Conservation (phyloP, 805 yeast species). For the Metschnikowia continentalis region DNA sequence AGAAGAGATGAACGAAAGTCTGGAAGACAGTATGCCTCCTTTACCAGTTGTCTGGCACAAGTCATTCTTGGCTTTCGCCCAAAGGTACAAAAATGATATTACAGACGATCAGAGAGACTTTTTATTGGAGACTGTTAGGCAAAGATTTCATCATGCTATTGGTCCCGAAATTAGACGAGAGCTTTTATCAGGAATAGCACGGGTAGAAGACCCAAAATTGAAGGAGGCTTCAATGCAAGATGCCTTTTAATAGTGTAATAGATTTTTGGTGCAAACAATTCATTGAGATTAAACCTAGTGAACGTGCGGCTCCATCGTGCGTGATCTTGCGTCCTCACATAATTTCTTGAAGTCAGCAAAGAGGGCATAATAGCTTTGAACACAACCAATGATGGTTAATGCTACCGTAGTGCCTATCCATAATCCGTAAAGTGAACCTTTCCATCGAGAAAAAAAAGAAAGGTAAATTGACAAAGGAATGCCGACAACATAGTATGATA, state of each 20-base stretch:
- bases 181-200: slow-evolving; percentile 76
- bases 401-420: slow-evolving; percentile 51
- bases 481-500: slow-evolving; percentile 59
- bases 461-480: slow-evolving; percentile 55
- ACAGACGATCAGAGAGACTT: slow-evolving; percentile 98
- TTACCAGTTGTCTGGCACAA: slow-evolving; percentile 98
- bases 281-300: not conserved
- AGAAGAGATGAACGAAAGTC: slow-evolving; percentile 32
- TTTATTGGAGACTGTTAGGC: slow-evolving; percentile 83
- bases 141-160: slow-evolving; percentile 80
- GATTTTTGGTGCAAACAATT: not conserved
- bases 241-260: slow-evolving; percentile 24
- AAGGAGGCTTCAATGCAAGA: slow-evolving; percentile 38
- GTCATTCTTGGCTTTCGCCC: slow-evolving; percentile 90
- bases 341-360: slow-evolving; percentile 35
- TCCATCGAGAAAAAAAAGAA: slow-evolving; percentile 45
- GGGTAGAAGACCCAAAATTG: slow-evolving; percentile 33
- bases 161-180: slow-evolving; percentile 96
- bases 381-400: slow-evolving; percentile 16
- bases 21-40: slow-evolving; percentile 44
- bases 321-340: slow-evolving; percentile 36
- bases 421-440: slow-evolving; percentile 52
- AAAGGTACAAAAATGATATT: slow-evolving; percentile 92
- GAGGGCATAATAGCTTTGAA: slow-evolving; percentile 39
- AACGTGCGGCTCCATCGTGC: slow-evolving; percentile 22